Conservation (phyloP, 179 eudicot genomes). For the Beta lomatogona region DNA sequence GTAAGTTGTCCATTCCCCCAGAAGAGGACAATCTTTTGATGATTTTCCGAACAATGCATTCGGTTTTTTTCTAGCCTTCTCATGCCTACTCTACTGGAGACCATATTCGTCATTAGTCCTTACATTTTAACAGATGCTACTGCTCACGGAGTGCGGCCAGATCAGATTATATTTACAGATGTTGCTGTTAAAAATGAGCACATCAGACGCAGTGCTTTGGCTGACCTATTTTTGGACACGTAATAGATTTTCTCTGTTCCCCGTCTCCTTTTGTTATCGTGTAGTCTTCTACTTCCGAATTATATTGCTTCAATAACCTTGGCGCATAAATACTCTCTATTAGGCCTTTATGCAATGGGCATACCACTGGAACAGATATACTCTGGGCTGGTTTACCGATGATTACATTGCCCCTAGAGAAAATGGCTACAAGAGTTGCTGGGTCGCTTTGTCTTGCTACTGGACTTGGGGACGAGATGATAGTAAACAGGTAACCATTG, state of each 20-base stretch:
- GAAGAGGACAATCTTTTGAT: neutral
- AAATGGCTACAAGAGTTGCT: conserved; percentile 98
- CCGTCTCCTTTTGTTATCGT: neutral
- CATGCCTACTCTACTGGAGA: neutral
- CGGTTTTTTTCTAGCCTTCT: neutral
- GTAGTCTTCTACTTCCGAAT: neutral
- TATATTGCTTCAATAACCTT: conserved; percentile 5
- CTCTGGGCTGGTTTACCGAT: conserved; percentile 98
- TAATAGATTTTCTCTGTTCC: conserved; percentile 27
- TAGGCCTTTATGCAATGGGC: conserved; percentile 95
- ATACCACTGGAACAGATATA: conserved; percentile 93
- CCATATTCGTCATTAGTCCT: neutral
- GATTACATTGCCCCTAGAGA: conserved; percentile 90
- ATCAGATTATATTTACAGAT: conserved; percentile 89
- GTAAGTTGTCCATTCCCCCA: conserved; percentile 41
- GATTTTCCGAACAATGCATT: too few relatives aligned
- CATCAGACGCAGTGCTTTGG: conserved; percentile 83
- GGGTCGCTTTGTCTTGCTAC: conserved; percentile 96
- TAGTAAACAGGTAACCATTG: conserved; percentile 58
- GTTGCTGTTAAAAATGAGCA: conserved; percentile 91
- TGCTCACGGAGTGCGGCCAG: conserved; percentile 77
- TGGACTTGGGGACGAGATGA: conserved; percentile 94
- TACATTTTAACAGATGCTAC: conserved; percentile 63
- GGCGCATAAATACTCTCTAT: neutral
- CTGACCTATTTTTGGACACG: conserved; percentile 93